Percentiles rank a stretch among this genome's conserved stretches.
phyloP scores from a whole-genome alignment of 352 stramenopile genomes.

The Phytophthora vignae region DNA sequence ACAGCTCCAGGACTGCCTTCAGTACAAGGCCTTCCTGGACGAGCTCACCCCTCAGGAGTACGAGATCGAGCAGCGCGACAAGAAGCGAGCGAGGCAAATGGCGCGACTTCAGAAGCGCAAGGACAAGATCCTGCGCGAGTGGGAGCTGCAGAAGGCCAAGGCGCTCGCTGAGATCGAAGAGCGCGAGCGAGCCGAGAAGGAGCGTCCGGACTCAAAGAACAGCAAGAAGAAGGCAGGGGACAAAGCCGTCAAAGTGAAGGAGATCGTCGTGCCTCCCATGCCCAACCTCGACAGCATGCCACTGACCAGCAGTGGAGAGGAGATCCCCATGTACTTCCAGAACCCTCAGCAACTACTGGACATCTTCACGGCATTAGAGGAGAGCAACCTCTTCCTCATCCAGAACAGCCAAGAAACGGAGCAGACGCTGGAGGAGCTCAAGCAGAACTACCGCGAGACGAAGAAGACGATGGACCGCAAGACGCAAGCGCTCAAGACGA shows the following conservation, averaged over 20 bases:
- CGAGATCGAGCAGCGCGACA: conserved; percentile 78
- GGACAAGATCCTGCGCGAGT: conserved; percentile 74
- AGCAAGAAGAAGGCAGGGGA: conserved; percentile 53
- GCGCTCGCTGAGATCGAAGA: conserved; percentile 77
- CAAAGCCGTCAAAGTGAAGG: conserved; percentile 50
- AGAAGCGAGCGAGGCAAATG: conserved; percentile 75
- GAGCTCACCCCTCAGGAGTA: conserved; percentile 91
- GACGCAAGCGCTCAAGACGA: conserved; percentile 82
- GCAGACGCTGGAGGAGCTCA: conserved; percentile 95
- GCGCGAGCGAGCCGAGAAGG: conserved; percentile 58
- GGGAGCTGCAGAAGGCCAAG: conserved; percentile 65
- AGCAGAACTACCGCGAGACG: conserved; percentile 92
- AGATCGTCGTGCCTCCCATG: conserved; percentile 63
- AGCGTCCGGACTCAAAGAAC: conserved; percentile 72
- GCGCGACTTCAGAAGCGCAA: conserved; percentile 74
- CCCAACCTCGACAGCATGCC: conserved; percentile 73
- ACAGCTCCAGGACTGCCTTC: conserved; percentile 89
- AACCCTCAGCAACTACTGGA: conserved; percentile 93
- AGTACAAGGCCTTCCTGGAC: conserved; percentile 95
- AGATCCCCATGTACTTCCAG: conserved; percentile 96
- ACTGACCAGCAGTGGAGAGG: conserved; percentile 86
- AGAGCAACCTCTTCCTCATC: conserved; percentile 97
- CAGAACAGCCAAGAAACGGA: conserved; percentile 96
- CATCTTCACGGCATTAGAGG: conserved; percentile 94
- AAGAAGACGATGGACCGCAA: conserved; percentile 92